A percentile compares a stretch with the other conserved stretches of the same genome.
Evolutionary conservation across 148 eudicot genomes (phyloP).

Genomic region (Nyssa sinensis): DNA sequence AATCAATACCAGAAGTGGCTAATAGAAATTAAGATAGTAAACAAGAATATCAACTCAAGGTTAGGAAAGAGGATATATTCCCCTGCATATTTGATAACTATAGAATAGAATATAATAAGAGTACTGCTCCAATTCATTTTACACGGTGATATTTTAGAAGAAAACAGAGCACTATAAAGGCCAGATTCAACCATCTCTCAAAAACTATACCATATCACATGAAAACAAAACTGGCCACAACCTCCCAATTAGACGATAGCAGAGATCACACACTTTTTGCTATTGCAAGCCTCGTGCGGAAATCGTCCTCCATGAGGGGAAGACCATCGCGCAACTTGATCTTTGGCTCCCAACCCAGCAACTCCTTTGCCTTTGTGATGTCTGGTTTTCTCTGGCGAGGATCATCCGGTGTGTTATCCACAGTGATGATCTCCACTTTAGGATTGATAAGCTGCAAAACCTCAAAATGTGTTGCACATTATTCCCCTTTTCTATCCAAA

Average conservation of each 20-base stretch:
- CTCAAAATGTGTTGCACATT: not conserved
- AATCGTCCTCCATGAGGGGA: slow-evolving; percentile 92
- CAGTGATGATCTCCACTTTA: slow-evolving; percentile 58
- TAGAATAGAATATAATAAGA: not conserved
- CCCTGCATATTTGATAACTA: not conserved
- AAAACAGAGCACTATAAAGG: not conserved
- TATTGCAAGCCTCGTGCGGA: slow-evolving; percentile 71
- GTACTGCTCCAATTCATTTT: slow-evolving; percentile 9
- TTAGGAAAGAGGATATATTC: not conserved
- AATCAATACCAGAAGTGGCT: too few species aligned
- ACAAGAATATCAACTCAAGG: too few species aligned
- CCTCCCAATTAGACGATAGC: not conserved
- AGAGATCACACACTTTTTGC: slow-evolving; percentile 26
- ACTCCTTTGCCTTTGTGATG: slow-evolving; percentile 75
- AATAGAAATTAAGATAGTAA: too few species aligned
- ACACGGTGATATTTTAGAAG: not conserved
- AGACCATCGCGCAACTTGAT: slow-evolving; percentile 74
- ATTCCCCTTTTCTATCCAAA: not conserved
- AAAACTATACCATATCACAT: not conserved
- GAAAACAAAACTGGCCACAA: too few species aligned
- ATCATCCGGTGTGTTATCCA: slow-evolving; percentile 91
- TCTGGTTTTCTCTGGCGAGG: slow-evolving; percentile 94
- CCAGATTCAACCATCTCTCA: not conserved
- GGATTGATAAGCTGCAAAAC: slow-evolving; percentile 75
- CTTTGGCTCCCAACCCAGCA: slow-evolving; percentile 95